phyloP scores from a whole-genome alignment of 2,329 filamentous ascomycete genomes.

The Domatiomyces globalis region DNA sequence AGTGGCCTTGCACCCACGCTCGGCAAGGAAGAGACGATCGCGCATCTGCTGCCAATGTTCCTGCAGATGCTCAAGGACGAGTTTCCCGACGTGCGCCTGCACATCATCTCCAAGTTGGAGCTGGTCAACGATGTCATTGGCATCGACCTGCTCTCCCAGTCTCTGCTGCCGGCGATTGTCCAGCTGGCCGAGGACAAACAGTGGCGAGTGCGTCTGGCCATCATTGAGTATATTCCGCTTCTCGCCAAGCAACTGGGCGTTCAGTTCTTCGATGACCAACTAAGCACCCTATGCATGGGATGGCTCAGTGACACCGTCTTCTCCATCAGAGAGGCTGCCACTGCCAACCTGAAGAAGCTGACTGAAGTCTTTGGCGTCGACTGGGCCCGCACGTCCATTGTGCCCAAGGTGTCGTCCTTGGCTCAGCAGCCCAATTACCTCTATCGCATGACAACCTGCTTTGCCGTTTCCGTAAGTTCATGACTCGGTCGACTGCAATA shows the following conservation, averaged over 20 bases:
- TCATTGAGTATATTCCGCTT: slow-evolving; percentile 97
- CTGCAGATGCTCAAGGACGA: slow-evolving; percentile 99
- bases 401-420: slow-evolving; percentile 98
- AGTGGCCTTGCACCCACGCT: slow-evolving; percentile 92
- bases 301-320: slow-evolving; percentile 98
- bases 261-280: slow-evolving; percentile 95
- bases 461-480: slow-evolving; percentile 79
- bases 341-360: slow-evolving; percentile 93
- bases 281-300: slow-evolving; percentile 90
- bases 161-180: slow-evolving; percentile 89
- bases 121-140: slow-evolving; percentile 97
- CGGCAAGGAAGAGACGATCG: slow-evolving; percentile 97
- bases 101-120: slow-evolving; percentile 99
- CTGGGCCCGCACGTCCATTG: slow-evolving; percentile 93
- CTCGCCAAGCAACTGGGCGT: slow-evolving; percentile 91
- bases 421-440: slow-evolving; percentile 96
- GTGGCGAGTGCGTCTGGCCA: slow-evolving; percentile 93
- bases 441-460: slow-evolving; percentile 99
- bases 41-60: slow-evolving; percentile 96
- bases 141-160: slow-evolving; percentile 91
- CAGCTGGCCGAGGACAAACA: slow-evolving; percentile 91
- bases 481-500: too few relatives aligned
- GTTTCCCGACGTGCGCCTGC: slow-evolving; percentile 91
- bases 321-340: slow-evolving; percentile 93
- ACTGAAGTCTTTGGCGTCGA: slow-evolving; percentile 97